Evolutionary conservation across 306 rosid genomes (phyloP).

Genomic region (Inga laurina): DNA sequence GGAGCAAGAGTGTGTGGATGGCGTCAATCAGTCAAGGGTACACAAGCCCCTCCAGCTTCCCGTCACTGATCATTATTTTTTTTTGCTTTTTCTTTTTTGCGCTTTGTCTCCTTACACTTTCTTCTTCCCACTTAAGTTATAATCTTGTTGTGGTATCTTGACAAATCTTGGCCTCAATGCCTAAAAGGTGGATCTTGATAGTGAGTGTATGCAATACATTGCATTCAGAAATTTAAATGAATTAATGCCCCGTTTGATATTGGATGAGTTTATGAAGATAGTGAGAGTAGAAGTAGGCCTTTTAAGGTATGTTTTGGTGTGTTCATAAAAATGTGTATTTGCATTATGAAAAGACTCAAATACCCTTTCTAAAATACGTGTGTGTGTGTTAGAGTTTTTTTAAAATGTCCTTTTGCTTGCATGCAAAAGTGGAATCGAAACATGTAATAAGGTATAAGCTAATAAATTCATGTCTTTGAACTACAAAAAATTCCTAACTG

Average conservation of each 20-base stretch:
- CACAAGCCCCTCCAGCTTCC: constrained; percentile 42
- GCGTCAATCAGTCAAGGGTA: constrained; percentile 57
- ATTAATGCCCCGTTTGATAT: not conserved
- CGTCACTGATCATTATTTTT: not conserved
- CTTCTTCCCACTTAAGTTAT: not conserved
- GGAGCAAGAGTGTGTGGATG: constrained; percentile 70
- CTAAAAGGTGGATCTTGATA: not conserved
- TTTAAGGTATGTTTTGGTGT: not conserved
- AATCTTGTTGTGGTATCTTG: not conserved
- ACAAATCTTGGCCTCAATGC: not conserved
- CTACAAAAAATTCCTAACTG: no score
- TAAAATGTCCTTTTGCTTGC: not conserved
- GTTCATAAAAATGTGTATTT: not conserved
- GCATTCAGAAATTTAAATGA: not conserved
- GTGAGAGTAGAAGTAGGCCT: not conserved
- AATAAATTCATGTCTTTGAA: no score
- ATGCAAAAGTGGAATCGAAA: not conserved
- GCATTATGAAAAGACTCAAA: no score
- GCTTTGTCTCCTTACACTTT: not conserved
- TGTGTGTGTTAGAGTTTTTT: no score
- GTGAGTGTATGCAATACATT: not conserved
- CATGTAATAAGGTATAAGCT: no score
- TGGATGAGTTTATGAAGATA: not conserved
- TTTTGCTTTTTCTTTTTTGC: no score
- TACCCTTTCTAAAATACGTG: no score